These are phyloP conservation scores for Pseudisothecium myosuroides DNA, from an alignment of 225 moss, liverwort and hornwort genomes.

Conservation along the genomic window DNA sequence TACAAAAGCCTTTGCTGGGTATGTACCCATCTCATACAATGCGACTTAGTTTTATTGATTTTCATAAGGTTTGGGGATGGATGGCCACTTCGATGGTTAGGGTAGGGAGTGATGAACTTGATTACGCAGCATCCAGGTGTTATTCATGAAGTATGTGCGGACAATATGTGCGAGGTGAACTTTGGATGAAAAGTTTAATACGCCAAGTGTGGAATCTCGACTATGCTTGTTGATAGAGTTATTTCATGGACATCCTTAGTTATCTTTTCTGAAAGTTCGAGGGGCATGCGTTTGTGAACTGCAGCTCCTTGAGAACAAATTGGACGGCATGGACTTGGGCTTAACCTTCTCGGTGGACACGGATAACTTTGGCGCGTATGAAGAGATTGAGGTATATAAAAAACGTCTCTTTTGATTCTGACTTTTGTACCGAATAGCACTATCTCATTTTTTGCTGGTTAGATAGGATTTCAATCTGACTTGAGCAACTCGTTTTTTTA, in stretches of 20 bases:
- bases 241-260: background rate
- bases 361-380: conserved; percentile 97
- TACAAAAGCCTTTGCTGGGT: conserved; percentile 99
- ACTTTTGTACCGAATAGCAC: background rate
- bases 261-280: background rate
- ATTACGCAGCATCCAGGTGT: background rate
- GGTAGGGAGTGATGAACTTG: background rate
- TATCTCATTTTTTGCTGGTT: background rate
- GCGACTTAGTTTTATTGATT: background rate
- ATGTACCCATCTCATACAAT: background rate
- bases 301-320: conserved; percentile 96
- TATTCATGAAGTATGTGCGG: background rate
- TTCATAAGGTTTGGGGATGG: background rate
- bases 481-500: background rate
- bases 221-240: background rate
- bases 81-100: background rate
- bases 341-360: conserved; percentile 91
- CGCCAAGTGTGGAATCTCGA: background rate
- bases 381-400: conserved; percentile 85
- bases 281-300: conserved; percentile 4
- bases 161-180: background rate
- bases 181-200: background rate
- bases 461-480: background rate
- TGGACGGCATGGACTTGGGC: conserved; percentile 92
- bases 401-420: background rate